Evolutionary conservation across 202 grass and related monocot species (phyloP).

Genomic region (Alloteropsis angusta): DNA sequence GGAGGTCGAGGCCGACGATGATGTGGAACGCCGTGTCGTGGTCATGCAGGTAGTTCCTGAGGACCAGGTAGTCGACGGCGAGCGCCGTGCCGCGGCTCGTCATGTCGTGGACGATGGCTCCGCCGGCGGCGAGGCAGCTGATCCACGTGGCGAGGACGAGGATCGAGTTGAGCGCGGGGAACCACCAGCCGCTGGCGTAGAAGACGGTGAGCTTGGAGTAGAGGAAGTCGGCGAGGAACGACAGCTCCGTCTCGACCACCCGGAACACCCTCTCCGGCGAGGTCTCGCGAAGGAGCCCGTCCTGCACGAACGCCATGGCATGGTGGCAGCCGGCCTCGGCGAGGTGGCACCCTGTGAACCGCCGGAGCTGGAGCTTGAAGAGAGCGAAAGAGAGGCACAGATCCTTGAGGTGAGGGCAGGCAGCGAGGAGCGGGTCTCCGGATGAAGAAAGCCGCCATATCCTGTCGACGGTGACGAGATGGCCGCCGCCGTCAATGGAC

Average conservation of each 20-base stretch:
- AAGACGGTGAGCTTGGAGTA: slow-evolving; percentile 47
- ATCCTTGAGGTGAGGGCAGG: slow-evolving; percentile 20
- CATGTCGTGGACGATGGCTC: slow-evolving; percentile 51
- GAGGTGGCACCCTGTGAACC: slow-evolving; percentile 28
- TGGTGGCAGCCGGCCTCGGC: slow-evolving; percentile 30
- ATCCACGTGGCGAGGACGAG: slow-evolving; percentile 35
- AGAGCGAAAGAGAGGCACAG: slow-evolving; percentile 31
- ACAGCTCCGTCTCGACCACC: slow-evolving; percentile 34
- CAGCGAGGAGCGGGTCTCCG: slow-evolving; percentile 25
- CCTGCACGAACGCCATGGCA: slow-evolving; percentile 25
- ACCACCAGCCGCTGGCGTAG: slow-evolving; percentile 49
- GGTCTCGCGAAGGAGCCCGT: slow-evolving; percentile 12
- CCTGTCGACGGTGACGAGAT: slow-evolving; percentile 27
- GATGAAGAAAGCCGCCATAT: slow-evolving; percentile 25
- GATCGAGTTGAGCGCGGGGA: slow-evolving; percentile 27
- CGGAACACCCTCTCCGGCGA: slow-evolving; percentile 22
- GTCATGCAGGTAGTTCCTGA: slow-evolving; percentile 22
- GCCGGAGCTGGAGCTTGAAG: slow-evolving; percentile 46
- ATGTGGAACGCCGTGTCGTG: slow-evolving; percentile 32
- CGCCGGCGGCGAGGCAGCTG: slow-evolving; percentile 31
- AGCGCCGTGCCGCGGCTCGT: slow-evolving; percentile 19
- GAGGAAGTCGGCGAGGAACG: slow-evolving; percentile 41
- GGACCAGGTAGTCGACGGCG: not conserved
- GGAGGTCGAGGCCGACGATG: slow-evolving; percentile 33
- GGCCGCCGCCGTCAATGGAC: slow-evolving; percentile 6